phyloP scores from a whole-genome alignment of 1,284 basidiomycete genomes.

The Heimioporus retisporus region DNA sequence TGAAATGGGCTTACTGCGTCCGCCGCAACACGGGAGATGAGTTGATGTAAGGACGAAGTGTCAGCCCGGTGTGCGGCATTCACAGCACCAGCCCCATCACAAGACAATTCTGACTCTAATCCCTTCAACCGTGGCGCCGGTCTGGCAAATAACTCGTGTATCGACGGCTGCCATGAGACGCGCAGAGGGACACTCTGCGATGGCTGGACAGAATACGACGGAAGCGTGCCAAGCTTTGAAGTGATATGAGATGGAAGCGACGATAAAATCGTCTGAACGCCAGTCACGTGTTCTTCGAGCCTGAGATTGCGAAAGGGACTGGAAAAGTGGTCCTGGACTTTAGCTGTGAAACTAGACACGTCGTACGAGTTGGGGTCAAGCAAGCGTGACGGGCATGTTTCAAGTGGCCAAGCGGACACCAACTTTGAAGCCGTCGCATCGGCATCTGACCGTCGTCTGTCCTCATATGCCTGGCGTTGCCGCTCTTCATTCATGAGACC shows the following conservation, averaged over 20 bases:
- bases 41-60: slow-evolving; percentile 3
- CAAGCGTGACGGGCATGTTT: slow-evolving; percentile 2
- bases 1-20: neutral
- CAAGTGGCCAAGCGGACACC: slow-evolving; percentile 6
- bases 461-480: slow-evolving; percentile 13
- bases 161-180: neutral
- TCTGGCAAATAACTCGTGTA: slow-evolving; percentile 15
- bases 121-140: too few relatives aligned
- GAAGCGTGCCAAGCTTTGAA: too few relatives aligned
- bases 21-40: slow-evolving; percentile 9
- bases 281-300: slow-evolving; percentile 9
- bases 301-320: neutral
- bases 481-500: neutral
- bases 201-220: slow-evolving; percentile 23
- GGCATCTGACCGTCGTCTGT: slow-evolving; percentile 16
- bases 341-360: neutral
- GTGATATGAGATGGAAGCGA: too few relatives aligned
- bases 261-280: slow-evolving; percentile 27
- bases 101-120: too few relatives aligned
- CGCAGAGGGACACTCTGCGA: neutral
- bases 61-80: neutral
- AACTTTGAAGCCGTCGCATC: neutral
- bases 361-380: slow-evolving; percentile 20
- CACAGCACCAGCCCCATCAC: neutral
- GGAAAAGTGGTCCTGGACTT: slow-evolving; percentile 13